These are phyloP conservation scores for Blastomyces parvus DNA, from an alignment of 2,329 filamentous ascomycete genomes.

Conservation along the genomic window DNA sequence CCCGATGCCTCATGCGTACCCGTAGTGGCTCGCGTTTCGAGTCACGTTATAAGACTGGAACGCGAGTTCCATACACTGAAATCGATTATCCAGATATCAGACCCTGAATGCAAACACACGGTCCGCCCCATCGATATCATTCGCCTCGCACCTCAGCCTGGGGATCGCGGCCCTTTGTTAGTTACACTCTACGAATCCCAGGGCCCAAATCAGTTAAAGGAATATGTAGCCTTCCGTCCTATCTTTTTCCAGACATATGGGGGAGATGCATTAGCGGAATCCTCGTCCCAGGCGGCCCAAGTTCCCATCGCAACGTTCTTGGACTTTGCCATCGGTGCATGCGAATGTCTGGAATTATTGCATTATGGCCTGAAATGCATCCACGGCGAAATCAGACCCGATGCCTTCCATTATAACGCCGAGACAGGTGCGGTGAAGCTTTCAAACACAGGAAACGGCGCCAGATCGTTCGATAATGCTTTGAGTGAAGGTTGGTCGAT, in stretches of 20 bases:
- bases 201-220: constrained; percentile 61
- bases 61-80: constrained; percentile 77
- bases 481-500: constrained; percentile 80
- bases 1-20: constrained; percentile 43
- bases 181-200: constrained; percentile 74
- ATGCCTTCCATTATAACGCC: constrained; percentile 78
- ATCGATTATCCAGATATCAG: constrained; percentile 58
- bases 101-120: constrained; percentile 66
- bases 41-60: constrained; percentile 73
- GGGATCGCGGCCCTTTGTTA: constrained; percentile 61
- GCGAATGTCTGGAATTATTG: constrained; percentile 78
- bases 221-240: constrained; percentile 68
- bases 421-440: constrained; percentile 65
- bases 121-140: constrained; percentile 72
- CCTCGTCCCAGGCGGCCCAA: constrained; percentile 45
- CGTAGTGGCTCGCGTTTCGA: constrained; percentile 74
- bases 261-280: constrained; percentile 34
- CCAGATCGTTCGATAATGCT: constrained; percentile 82
- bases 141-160: constrained; percentile 56
- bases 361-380: constrained; percentile 80
- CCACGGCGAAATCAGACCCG: constrained; percentile 81
- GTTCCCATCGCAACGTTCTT: constrained; percentile 69
- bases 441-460: constrained; percentile 75
- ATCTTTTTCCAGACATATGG: constrained; percentile 55
- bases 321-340: constrained; percentile 82